A percentile compares a stretch with the other conserved stretches of the same genome.
Evolutionary conservation across 1,284 basidiomycete species (phyloP).

Genomic region (Ustilago hordei): DNA sequence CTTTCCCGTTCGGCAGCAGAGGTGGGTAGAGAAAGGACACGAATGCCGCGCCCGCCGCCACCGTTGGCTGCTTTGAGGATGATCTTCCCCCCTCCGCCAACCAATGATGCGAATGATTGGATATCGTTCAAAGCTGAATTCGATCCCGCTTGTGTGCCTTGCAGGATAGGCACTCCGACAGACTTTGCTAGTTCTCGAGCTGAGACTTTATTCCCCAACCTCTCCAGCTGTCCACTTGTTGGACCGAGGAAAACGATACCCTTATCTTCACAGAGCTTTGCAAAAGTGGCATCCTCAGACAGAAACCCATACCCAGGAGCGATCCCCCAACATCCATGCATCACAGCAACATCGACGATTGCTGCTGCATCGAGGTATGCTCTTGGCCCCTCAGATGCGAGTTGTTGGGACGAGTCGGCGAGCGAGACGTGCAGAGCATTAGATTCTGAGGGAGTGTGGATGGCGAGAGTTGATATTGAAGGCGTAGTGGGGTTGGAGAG

Average conservation of each 20-base stretch:
- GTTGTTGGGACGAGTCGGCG: constrained; percentile 7
- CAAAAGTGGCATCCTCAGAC: constrained; percentile 38
- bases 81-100: constrained; percentile 10
- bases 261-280: constrained; percentile 19
- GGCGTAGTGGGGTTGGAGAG: constrained; percentile 12
- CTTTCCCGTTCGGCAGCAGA: not conserved
- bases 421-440: constrained; percentile 39
- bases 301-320: constrained; percentile 47
- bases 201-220: constrained; percentile 33
- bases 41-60: constrained; percentile 50
- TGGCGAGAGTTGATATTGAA: constrained; percentile 27
- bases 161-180: constrained; percentile 22
- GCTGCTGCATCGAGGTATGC: constrained; percentile 65
- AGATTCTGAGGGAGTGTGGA: constrained; percentile 37
- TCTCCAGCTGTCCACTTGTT: constrained; percentile 10
- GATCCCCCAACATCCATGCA: constrained; percentile 72
- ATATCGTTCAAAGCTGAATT: constrained; percentile 20
- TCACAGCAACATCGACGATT: constrained; percentile 72
- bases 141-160: constrained; percentile 11
- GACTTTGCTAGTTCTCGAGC: constrained; percentile 24
- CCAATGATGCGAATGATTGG: constrained; percentile 15
- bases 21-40: constrained; percentile 18
- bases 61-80: constrained; percentile 53
- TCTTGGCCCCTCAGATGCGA: constrained; percentile 63
- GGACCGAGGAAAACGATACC: constrained; percentile 39